Evolutionary conservation across 208 protist genomes (phyloP), one percentile per base, ranked within the genome.

Genomic region (Trypanosoma avium): DNA sequence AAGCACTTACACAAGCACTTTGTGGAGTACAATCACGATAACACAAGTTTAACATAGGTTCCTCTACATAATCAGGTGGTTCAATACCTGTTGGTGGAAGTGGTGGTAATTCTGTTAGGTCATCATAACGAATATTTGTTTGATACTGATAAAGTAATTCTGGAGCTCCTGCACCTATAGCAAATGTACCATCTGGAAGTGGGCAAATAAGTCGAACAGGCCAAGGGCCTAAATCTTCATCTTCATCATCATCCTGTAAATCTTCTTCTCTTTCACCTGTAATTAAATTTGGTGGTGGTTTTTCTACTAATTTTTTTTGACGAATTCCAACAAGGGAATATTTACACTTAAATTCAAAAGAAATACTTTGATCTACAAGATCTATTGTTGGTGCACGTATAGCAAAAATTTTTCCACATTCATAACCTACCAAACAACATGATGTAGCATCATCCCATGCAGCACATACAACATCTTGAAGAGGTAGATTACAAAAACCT

Each of bases 71-170:
- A 64, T 90, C 66, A 3, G 82, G 81, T 17, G 88, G 87, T 63
- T 93, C 89, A 40, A 93, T 74, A 6, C 90, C 90, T 7, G 90
- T 94, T 4, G 87, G 70, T n/a, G 90, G 90, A 4, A 96, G 77
- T 26, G 87, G 87, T 0, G 90, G 90, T 49, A 93, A 78, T 10
- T 55, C 63, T 8, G 82, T 72, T 21, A 24, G 58, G 21, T 72
- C 75, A 2, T 76, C 62, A 66, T 96, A 96, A 35, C 90, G 88
- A 2, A 93, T 70, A 27, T 40, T 48, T 13, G 67, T 63, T 7
- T 42, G 35, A 73, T 96, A 97, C 9, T 61, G 36, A 65, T 96
- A 97, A 13, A 86, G 61, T 0, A 92, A 76, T 63, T 95, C 92
- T 35, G 68, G 55, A 64, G 81, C 84, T 1, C 64, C 65, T 73